Conservation (phyloP, 2,329 filamentous ascomycete genomes). For the Penicillium griseofulvum region DNA sequence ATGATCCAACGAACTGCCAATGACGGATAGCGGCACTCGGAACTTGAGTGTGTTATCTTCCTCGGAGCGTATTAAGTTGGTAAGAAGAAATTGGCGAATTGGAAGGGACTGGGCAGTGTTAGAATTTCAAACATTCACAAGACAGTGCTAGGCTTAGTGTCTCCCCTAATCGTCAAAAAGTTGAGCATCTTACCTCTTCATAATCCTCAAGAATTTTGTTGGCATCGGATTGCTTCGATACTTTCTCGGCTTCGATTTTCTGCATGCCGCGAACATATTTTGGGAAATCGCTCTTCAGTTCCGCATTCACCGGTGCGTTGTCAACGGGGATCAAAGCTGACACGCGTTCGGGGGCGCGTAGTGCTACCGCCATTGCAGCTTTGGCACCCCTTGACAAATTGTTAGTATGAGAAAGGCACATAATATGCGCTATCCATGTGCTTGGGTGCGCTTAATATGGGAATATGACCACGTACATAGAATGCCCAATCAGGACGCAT, state of each 20-base stretch:
- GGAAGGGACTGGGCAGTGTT: constrained; percentile 54
- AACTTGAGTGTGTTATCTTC: constrained; percentile 64
- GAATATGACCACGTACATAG: constrained; percentile 62
- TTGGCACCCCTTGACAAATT: constrained; percentile 72
- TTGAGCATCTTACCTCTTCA: constrained; percentile 56
- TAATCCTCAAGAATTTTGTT: constrained; percentile 74
- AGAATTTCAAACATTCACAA: neutral
- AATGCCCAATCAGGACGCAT: constrained; percentile 83
- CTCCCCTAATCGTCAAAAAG: neutral
- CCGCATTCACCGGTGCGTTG: constrained; percentile 83
- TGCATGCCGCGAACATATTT: constrained; percentile 84
- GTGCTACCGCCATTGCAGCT: constrained; percentile 81
- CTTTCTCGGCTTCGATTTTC: constrained; percentile 66
- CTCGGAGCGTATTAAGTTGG: constrained; percentile 66
- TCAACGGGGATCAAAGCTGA: constrained; percentile 78
- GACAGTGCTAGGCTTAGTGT: neutral
- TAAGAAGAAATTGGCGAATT: constrained; percentile 87
- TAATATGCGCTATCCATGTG: neutral
- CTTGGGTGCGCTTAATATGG: neutral
- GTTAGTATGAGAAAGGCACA: neutral
- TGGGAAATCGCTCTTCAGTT: constrained; percentile 70
- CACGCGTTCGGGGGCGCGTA: constrained; percentile 66
- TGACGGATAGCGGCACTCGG: constrained; percentile 71
- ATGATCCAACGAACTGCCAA: constrained; percentile 66
- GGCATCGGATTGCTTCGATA: constrained; percentile 71